Percentiles rank a stretch among this genome's conserved stretches.
Conservation (phyloP, 1,139 yeast species). For the Sugiyamaella neomexicana region DNA sequence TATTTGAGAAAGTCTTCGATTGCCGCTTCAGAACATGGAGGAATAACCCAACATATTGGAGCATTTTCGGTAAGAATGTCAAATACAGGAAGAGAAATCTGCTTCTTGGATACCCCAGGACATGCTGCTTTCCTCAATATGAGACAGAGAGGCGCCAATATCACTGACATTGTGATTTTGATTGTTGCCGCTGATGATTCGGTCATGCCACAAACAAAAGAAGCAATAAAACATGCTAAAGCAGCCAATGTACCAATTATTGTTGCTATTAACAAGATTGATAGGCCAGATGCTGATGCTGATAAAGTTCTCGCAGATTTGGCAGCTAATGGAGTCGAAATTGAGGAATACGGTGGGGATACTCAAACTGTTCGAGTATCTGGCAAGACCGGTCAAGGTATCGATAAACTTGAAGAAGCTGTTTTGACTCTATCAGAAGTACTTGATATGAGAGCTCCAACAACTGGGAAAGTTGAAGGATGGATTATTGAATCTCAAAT, state of each 20-base stretch:
- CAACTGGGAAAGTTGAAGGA: slow-evolving; percentile 63
- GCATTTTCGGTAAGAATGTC: slow-evolving; percentile 89
- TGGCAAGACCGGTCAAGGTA: slow-evolving; percentile 80
- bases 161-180: slow-evolving; percentile 86
- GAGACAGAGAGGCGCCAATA: slow-evolving; percentile 95
- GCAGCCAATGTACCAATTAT: slow-evolving; percentile 81
- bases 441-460: slow-evolving; percentile 71
- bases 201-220: slow-evolving; percentile 96
- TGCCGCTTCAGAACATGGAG: slow-evolving; percentile 87
- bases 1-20: slow-evolving; percentile 78
- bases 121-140: slow-evolving; percentile 95
- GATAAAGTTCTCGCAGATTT: slow-evolving; percentile 77
- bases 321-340: slow-evolving; percentile 73
- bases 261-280: slow-evolving; percentile 92
- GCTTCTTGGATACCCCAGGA: slow-evolving; percentile 96
- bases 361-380: slow-evolving; percentile 87
- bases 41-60: slow-evolving; percentile 97
- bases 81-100: slow-evolving; percentile 68
- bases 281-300: slow-evolving; percentile 69
- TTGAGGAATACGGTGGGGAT: slow-evolving; percentile 95
- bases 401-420: slow-evolving; percentile 88
- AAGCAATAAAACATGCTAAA: slow-evolving; percentile 91
- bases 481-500: slow-evolving; percentile 87
- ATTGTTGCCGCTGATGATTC: slow-evolving; percentile 99
- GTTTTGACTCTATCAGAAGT: slow-evolving; percentile 82